phyloP scores from a whole-genome alignment of 768 basidiomycete species.

The Cystobasidium tubakii region DNA sequence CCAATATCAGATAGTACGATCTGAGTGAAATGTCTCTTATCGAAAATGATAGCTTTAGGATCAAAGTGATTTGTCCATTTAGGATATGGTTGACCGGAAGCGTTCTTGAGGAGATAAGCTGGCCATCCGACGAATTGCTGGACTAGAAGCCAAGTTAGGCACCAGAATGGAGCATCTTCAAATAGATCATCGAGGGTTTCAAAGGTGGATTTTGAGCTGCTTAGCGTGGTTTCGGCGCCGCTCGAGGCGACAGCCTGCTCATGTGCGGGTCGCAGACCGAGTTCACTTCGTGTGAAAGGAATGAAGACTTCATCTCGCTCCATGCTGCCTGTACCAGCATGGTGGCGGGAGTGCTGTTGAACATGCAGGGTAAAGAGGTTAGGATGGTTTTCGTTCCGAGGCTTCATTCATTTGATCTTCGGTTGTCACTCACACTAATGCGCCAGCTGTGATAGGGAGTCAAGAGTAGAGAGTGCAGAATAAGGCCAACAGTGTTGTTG shows the following conservation, averaged over 20 bases:
- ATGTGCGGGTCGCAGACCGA: constrained; percentile 51
- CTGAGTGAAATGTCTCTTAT: constrained; percentile 67
- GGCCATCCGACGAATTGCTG: constrained; percentile 74
- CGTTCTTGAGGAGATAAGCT: constrained; percentile 71
- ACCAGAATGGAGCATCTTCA: constrained; percentile 74
- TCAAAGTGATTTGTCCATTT: constrained; percentile 74
- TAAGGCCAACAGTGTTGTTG: constrained; percentile 88
- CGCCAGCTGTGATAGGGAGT: constrained; percentile 97
- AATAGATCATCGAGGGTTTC: constrained; percentile 71
- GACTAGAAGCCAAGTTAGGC: constrained; percentile 48
- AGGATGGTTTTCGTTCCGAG: too few species aligned
- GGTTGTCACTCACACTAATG: constrained; percentile 55
- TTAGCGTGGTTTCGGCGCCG: constrained; percentile 39
- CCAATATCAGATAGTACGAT: constrained; percentile 81
- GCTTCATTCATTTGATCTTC: not conserved
- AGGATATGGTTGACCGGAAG: constrained; percentile 82
- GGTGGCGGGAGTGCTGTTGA: constrained; percentile 76
- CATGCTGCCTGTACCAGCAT: constrained; percentile 88
- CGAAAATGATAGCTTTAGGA: constrained; percentile 71
- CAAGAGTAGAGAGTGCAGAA: constrained; percentile 82
- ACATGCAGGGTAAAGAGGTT: too few species aligned
- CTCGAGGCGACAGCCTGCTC: not conserved
- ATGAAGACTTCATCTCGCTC: constrained; percentile 94
- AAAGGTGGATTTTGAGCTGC: constrained; percentile 58
- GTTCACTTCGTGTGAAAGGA: constrained; percentile 72